Evolutionary conservation across 2,329 filamentous ascomycete species (phyloP).

Genomic region (Calonectria hongkongensis): DNA sequence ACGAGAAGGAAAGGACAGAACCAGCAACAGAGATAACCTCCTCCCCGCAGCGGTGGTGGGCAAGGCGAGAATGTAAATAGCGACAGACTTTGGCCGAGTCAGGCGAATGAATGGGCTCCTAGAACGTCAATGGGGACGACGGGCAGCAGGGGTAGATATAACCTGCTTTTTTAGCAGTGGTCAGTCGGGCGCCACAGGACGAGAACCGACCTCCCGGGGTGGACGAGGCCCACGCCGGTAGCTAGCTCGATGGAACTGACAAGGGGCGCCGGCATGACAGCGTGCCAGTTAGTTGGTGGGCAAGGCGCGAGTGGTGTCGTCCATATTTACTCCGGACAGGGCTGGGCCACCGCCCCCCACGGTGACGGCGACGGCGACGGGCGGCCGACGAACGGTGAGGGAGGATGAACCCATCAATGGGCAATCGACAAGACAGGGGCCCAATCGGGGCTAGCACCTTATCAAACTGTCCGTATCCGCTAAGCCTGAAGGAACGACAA

Average conservation of each 20-base stretch:
- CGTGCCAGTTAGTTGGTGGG: constrained; percentile 1
- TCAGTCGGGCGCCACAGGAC: background rate
- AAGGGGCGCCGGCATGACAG: constrained; percentile 8
- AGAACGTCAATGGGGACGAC: constrained; percentile 5
- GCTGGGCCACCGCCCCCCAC: constrained; percentile 15
- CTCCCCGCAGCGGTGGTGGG: constrained; percentile 9
- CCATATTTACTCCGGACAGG: constrained; percentile 20
- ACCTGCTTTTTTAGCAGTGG: constrained; percentile 11
- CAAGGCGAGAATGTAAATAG: constrained; percentile 22
- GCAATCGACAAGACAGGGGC: constrained; percentile 13
- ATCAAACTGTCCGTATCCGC: constrained; percentile 20
- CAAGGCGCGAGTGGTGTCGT: background rate
- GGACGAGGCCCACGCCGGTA: constrained; percentile 10
- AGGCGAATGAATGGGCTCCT: constrained; percentile 12
- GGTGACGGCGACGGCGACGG: constrained; percentile 19
- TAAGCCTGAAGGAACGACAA: background rate
- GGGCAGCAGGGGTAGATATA: constrained; percentile 26
- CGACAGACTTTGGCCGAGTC: constrained; percentile 25
- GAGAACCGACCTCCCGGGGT: constrained; percentile 10
- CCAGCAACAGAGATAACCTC: background rate
- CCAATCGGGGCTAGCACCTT: constrained; percentile 20
- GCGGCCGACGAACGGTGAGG: constrained; percentile 32
- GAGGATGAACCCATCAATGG: constrained; percentile 11
- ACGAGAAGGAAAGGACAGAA: background rate
- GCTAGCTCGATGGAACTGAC: background rate